Percentiles rank a stretch among this genome's conserved stretches.
Evolutionary conservation across 1,139 yeast genomes (phyloP).

Genomic region (Pichia sp.): DNA sequence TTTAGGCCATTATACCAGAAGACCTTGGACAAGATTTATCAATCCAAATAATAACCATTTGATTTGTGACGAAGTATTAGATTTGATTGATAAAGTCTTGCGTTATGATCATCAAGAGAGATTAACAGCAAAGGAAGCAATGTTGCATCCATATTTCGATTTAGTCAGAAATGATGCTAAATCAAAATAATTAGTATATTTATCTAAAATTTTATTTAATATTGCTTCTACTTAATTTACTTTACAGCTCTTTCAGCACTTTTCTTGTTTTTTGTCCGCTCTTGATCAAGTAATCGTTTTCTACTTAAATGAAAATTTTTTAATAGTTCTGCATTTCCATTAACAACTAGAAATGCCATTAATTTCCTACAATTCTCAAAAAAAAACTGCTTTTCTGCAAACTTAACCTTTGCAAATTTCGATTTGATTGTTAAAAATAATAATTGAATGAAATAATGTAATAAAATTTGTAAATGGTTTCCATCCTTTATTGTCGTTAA

Average conservation of each 20-base stretch:
- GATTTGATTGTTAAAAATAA: slow-evolving; percentile 5
- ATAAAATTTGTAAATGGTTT: slow-evolving; percentile 4
- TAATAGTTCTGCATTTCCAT: slow-evolving; percentile 6
- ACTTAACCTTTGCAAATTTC: not conserved
- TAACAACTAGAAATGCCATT: slow-evolving; percentile 15
- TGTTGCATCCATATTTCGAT: slow-evolving; percentile 53
- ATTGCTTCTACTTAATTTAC: not conserved
- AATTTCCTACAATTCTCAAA: slow-evolving; percentile 6
- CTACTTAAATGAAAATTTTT: slow-evolving; percentile 4
- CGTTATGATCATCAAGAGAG: slow-evolving; percentile 70
- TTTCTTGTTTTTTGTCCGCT: not conserved
- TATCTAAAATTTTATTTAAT: not conserved
- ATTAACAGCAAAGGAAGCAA: slow-evolving; percentile 70
- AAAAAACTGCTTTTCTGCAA: not conserved
- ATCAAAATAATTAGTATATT: not conserved
- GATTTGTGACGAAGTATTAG: slow-evolving; percentile 56
- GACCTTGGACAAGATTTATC: slow-evolving; percentile 61
- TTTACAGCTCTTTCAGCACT: not conserved
- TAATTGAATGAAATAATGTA: slow-evolving; percentile 11
- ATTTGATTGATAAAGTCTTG: slow-evolving; percentile 58
- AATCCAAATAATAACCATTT: slow-evolving; percentile 39
- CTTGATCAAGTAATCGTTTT: no score
- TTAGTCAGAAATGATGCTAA: slow-evolving; percentile 22
- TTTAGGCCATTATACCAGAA: slow-evolving; percentile 58
- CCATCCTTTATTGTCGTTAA: slow-evolving; percentile 5